A percentile compares a stretch with the other conserved stretches of the same genome.
Evolutionary conservation across 768 basidiomycete species (phyloP).

Genomic region (Inosperma sp.): DNA sequence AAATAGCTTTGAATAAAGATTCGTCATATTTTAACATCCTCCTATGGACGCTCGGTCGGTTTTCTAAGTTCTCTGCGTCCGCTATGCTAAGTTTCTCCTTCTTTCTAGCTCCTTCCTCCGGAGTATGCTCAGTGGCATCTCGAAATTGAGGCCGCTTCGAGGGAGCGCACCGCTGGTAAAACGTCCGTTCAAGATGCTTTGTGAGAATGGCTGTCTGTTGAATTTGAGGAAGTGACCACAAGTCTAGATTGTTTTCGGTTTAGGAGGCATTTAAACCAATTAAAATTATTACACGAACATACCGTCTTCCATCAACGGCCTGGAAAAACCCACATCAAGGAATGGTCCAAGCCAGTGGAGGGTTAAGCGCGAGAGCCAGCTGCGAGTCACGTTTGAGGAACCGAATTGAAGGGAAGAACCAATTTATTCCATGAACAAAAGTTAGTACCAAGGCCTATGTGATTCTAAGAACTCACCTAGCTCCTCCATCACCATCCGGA

Average conservation of each 20-base stretch:
- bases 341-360: conserved; percentile 55
- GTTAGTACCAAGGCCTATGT: conserved; percentile 25
- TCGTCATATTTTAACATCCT: conserved; percentile 36
- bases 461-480: too few relatives aligned
- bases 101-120: not conserved
- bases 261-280: not conserved
- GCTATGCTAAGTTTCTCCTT: not conserved
- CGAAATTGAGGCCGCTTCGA: conserved; percentile 41
- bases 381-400: conserved; percentile 15
- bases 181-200: conserved; percentile 40
- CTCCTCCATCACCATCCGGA: too few relatives aligned
- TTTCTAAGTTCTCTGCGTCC: conserved; percentile 8
- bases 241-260: conserved; percentile 31
- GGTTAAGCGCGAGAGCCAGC: conserved; percentile 42
- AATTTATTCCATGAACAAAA: not conserved
- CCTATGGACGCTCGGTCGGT: conserved; percentile 1
- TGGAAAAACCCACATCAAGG: conserved; percentile 52
- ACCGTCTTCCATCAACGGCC: conserved; percentile 57
- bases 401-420: not conserved
- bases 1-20: conserved; percentile 46
- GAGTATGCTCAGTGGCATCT: conserved; percentile 1
- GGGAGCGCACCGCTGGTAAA: conserved; percentile 48
- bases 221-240: conserved; percentile 46
- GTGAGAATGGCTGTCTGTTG: conserved; percentile 37
- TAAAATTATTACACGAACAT: conserved; percentile 1